Conservation (phyloP, 1,284 basidiomycete species). For the Ustilago cynodontis region DNA sequence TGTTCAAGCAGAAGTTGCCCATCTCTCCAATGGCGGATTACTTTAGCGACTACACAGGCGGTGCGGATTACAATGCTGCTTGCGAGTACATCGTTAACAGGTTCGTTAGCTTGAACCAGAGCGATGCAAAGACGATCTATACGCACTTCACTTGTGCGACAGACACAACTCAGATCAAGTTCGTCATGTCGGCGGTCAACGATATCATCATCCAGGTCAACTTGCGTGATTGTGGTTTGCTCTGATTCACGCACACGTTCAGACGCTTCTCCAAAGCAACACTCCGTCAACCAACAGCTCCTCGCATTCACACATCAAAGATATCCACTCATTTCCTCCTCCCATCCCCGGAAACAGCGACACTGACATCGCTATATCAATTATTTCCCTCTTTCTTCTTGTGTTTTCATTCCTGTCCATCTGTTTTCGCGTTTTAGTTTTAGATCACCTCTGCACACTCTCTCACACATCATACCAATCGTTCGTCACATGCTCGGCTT, state of each 20-base stretch:
- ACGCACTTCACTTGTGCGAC: conserved; percentile 91
- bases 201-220: conserved; percentile 79
- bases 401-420: not conserved
- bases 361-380: too few relatives aligned
- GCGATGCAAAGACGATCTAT: conserved; percentile 65
- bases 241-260: conserved; percentile 71
- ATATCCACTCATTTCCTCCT: too few relatives aligned
- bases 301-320: too few relatives aligned
- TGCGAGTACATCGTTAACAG: conserved; percentile 67
- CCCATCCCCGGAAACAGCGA: too few relatives aligned
- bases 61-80: conserved; percentile 62
- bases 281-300: not conserved
- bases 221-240: conserved; percentile 84
- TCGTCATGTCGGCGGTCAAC: conserved; percentile 75
- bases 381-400: not conserved
- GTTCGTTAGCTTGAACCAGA: conserved; percentile 66
- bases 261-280: not conserved
- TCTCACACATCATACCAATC: not conserved
- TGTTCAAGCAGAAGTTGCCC: conserved; percentile 93
- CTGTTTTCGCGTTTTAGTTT: not conserved
- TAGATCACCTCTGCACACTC: not conserved
- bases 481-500: not conserved
- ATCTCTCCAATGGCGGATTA: conserved; percentile 86
- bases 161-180: conserved; percentile 81
- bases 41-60: conserved; percentile 77